Evolutionary conservation across 1,284 basidiomycete genomes (phyloP), one percentile per base, ranked within the genome.

Genomic region (Mycosarcoma maydis): DNA sequence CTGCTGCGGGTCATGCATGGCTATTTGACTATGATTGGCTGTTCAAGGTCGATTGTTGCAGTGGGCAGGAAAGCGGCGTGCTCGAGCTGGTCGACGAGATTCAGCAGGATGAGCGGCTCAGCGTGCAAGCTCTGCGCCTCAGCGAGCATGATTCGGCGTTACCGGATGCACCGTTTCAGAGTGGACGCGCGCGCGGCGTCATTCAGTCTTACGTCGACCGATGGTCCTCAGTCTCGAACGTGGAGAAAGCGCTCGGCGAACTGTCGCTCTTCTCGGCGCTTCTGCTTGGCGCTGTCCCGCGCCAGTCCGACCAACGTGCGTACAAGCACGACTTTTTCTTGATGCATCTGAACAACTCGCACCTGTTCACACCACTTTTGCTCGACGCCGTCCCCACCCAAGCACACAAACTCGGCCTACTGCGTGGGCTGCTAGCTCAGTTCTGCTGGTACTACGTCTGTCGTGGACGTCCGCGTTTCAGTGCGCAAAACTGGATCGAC

Each of bases 311-410:
- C 14, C 42, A 42, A 5, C 17, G 4, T 4, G 47, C 24, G 1
- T 65, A 57, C 34, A 47, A 32, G 14, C 70, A 72, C 33, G 70
- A 72, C 37, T 72, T 72, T 29, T 72, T 72, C 51, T 29, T 72
- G 45, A 58, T 72, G 57, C 70, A 72, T 49, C 34, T 56, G 17
- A 68, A 72, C 65, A 72, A 72, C 39, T 60, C 65, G 3, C 53
- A 68, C 20, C 54, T 72, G 16, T 72, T 68, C 30, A 56, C 65
- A 3, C 42, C 45, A 5, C 38, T 56, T 24, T 39, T 38, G 4
- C 49, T 68, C 7, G 4, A 29, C 9, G 33, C 43, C 3, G 22
- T 67, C 19, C n/a, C 49, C 6, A 8, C 7, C 17, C 16, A 37
- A 8, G 19, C 36, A 6, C 9, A 14, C 10, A 33, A 16, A 6